phyloP scores from a whole-genome alignment of 1,139 yeast species.

The Diutina sp. region DNA sequence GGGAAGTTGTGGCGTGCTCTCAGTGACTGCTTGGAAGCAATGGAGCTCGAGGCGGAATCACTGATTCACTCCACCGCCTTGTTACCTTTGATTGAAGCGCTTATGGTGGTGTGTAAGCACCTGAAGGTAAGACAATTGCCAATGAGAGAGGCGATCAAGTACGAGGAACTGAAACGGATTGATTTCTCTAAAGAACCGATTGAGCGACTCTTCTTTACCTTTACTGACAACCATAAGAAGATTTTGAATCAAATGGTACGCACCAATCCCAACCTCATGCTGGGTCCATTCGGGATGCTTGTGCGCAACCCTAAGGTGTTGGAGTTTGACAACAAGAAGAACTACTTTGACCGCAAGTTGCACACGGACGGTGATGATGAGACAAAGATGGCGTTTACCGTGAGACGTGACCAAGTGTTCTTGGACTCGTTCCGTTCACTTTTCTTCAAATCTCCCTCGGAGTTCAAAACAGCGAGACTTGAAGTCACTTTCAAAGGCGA shows the following conservation, averaged over 20 bases:
- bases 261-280: slow-evolving; percentile 84
- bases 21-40: neutral
- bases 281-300: slow-evolving; percentile 89
- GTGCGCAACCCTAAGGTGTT: slow-evolving; percentile 82
- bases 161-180: slow-evolving; percentile 38
- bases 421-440: slow-evolving; percentile 80
- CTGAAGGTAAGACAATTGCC: slow-evolving; percentile 58
- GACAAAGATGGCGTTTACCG: slow-evolving; percentile 45
- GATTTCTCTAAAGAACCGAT: slow-evolving; percentile 69
- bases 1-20: slow-evolving; percentile 82
- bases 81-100: slow-evolving; percentile 78
- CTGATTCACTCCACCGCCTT: slow-evolving; percentile 65
- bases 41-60: neutral
- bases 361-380: slow-evolving; percentile 34
- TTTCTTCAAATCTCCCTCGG: slow-evolving; percentile 69
- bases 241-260: slow-evolving; percentile 87
- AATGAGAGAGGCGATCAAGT: slow-evolving; percentile 44
- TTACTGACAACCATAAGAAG: slow-evolving; percentile 85
- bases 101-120: slow-evolving; percentile 93
- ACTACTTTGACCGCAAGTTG: slow-evolving; percentile 66
- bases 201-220: slow-evolving; percentile 70
- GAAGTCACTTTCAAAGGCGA: slow-evolving; percentile 84
- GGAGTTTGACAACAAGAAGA: slow-evolving; percentile 90
- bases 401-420: slow-evolving; percentile 85
- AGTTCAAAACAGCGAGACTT: slow-evolving; percentile 60